A percentile compares a stretch with the other conserved stretches of the same genome.
Conservation (phyloP, 208 protist genomes). For the Vickermania spadyakhi region DNA sequence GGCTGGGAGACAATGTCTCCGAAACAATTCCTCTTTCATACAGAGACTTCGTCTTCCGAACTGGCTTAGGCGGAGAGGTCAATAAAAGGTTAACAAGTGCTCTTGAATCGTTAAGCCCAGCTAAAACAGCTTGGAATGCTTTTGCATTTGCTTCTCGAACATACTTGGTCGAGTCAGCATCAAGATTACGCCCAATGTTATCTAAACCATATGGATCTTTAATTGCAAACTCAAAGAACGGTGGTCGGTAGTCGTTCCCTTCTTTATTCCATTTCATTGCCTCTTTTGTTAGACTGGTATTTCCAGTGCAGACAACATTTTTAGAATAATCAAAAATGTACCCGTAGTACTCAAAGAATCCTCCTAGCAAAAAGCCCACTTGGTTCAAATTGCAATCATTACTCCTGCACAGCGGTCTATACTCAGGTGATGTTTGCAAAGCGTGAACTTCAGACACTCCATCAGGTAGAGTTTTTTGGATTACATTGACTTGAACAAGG, state of each 20-base stretch:
- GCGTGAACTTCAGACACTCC: conserved; percentile 27
- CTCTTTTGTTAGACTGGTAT: conserved; percentile 53
- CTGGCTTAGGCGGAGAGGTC: conserved; percentile 31
- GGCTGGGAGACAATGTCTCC: conserved; percentile 34
- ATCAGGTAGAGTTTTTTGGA: conserved; percentile 41
- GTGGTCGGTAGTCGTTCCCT: conserved; percentile 23
- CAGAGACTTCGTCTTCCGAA: conserved; percentile 26
- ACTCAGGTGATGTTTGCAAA: conserved; percentile 42
- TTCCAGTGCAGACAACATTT: conserved; percentile 77
- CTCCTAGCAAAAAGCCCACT: conserved; percentile 61
- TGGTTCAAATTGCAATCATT: conserved; percentile 30
- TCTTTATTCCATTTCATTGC: conserved; percentile 69
- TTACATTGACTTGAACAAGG: conserved; percentile 39
- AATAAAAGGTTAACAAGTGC: conserved; percentile 35
- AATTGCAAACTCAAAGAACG: conserved; percentile 84
- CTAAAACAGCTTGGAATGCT: conserved; percentile 27
- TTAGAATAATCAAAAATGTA: conserved; percentile 66
- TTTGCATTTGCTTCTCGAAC: conserved; percentile 39
- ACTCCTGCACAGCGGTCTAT: conserved; percentile 29
- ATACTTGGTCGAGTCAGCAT: conserved; percentile 36
- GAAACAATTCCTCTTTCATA: conserved; percentile 66
- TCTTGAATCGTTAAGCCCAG: conserved; percentile 37
- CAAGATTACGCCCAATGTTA: conserved; percentile 84
- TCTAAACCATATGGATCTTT: conserved; percentile 86
- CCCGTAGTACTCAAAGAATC: conserved; percentile 84